These are phyloP conservation scores for Diaporthe australafricana DNA, from an alignment of 2,329 filamentous ascomycete genomes.

Conservation along the genomic window DNA sequence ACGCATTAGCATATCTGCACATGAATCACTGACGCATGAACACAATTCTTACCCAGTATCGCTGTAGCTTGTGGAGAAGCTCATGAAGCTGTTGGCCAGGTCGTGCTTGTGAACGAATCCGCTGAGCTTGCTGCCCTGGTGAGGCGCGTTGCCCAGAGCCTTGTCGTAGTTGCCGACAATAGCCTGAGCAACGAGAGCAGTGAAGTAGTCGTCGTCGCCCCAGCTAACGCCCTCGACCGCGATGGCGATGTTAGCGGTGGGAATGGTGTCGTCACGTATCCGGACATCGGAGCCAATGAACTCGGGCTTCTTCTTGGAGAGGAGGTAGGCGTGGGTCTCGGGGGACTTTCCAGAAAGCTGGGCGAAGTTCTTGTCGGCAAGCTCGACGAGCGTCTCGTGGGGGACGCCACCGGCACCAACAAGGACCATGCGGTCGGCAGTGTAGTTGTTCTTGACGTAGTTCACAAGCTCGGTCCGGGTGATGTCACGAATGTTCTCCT, in stretches of 20 bases:
- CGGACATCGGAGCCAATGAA: conserved; percentile 97
- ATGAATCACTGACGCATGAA: background rate
- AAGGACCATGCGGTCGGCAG: conserved; percentile 98
- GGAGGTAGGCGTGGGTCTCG: conserved; percentile 78
- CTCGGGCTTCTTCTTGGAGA: conserved; percentile 89
- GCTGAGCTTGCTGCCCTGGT: conserved; percentile 98
- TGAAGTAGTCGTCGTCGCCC: conserved; percentile 99
- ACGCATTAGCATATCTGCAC: conserved; percentile 43
- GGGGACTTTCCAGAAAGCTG: conserved; percentile 80
- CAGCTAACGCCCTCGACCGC: conserved; percentile 99
- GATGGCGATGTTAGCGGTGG: conserved; percentile 96
- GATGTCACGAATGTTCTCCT: conserved; percentile 98
- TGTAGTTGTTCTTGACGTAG: conserved; percentile 99
- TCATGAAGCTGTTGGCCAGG: conserved; percentile 99
- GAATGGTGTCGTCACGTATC: conserved; percentile 95
- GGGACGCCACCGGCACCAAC: conserved; percentile 95
- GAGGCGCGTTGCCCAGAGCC: conserved; percentile 95
- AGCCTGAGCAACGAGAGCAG: conserved; percentile 94
- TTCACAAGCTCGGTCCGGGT: conserved; percentile 88
- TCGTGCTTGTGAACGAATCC: conserved; percentile 93
- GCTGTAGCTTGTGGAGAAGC: conserved; percentile 99
- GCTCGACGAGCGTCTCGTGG: conserved; percentile 92
- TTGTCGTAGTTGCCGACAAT: conserved; percentile 99
- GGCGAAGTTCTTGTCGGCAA: conserved; percentile 96
- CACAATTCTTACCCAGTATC: conserved; percentile 87